These are phyloP conservation scores for Yamagishiella unicocca DNA, from an alignment of 139 green algal genomes.

Conservation along the genomic window DNA sequence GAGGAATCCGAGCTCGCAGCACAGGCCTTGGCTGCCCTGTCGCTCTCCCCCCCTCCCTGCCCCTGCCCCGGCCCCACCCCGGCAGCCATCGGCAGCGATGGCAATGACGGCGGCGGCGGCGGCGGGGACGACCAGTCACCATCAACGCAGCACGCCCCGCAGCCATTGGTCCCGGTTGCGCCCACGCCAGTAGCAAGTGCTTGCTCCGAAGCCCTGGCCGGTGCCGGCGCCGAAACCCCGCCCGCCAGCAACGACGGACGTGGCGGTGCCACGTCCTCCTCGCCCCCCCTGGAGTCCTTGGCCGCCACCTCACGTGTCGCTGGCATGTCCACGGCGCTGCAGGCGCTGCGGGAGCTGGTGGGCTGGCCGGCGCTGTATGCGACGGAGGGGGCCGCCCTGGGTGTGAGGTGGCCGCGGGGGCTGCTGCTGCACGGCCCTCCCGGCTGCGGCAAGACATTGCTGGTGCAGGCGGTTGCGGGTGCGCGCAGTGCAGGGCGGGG, in stretches of 20 bases:
- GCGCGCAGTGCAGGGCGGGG: no score
- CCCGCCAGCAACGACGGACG: background rate
- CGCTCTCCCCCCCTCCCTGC: no score
- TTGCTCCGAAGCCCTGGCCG: no score
- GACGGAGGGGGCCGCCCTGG: constrained; percentile 61
- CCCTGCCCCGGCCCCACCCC: no score
- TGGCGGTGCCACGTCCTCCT: background rate
- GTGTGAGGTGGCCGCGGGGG: constrained; percentile 79
- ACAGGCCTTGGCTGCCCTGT: background rate
- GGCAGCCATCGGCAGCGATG: no score
- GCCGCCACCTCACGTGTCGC: constrained; percentile 45
- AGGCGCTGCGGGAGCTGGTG: constrained; percentile 76
- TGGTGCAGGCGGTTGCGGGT: constrained; percentile 91
- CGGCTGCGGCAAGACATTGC: constrained; percentile 93
- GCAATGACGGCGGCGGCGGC: no score
- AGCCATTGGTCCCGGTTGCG: no score
- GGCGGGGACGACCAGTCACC: no score
- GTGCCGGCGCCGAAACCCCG: background rate
- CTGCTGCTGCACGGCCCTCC: constrained; percentile 88
- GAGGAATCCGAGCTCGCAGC: background rate
- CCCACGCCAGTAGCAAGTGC: no score
- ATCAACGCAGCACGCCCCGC: no score
- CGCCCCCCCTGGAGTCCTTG: background rate
- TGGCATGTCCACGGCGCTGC: constrained; percentile 53
- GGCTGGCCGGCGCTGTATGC: constrained; percentile 74